Base-by-base conservation (phyloP, 2,329 filamentous ascomycete genomes). In the Chalara sp. region DNA sequence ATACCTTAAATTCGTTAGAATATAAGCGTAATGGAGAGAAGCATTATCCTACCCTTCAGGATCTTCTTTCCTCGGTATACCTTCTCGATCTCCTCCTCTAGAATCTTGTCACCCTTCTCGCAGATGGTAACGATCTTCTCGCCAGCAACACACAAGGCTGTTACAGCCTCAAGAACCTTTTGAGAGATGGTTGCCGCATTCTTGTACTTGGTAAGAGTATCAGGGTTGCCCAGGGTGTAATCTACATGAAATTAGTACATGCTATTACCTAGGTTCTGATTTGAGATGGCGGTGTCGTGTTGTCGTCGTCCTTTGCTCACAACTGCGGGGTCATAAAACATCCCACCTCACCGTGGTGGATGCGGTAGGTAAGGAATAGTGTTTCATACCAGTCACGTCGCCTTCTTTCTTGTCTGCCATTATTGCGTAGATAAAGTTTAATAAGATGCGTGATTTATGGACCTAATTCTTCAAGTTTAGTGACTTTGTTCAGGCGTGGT, bases 31-130 rank as follows among this genome's bases (percentile, higher is more conserved):
- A 21, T 21, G 21, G 21, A 21, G 21, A 21, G 21, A 21, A 21
- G 21, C 21, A 21, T 21, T 21, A 21, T 13, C 52, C 30, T 65
- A 88, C 87, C 93, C 80, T 99, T 99, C 69, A 76, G 70, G 66
- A 96, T 85, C 78, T 96, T 97, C 80, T 97, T 97, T 72, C 91
- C 92, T 70, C 95, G 91, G 81, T 93, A 99, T 65, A 99, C 92
- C 79, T 97, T 97, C 67, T 81, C 73, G 50, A 96, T 79, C 73
- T 97, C 93, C 67, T 96, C 92, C 59, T 93, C 90, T 58, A 99
- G 80, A 55, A 99, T 79, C 79, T 91, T 86, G 76, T 99, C 93
- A 62, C 93, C 93, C 76, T 91, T 84, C 77, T 96, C 86, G 76
- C 93, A 99, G 71, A 99, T 81, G 63, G 89, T 84, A 63, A 97